These are phyloP conservation scores for Golubevia sp. DNA, from an alignment of 1,284 basidiomycete species.

Conservation along the genomic window DNA sequence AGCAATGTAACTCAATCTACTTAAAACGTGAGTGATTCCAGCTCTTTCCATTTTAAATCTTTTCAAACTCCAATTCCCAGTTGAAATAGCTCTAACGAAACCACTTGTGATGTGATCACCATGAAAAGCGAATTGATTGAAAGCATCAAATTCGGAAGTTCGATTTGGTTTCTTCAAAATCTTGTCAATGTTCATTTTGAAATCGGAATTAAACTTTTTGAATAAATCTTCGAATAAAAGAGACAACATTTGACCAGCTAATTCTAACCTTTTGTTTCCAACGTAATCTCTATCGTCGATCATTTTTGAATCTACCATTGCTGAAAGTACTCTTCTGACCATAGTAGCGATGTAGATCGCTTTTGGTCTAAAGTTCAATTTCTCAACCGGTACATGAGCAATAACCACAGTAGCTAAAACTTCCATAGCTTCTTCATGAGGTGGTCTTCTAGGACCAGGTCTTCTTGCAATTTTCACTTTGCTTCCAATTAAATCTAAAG, in stretches of 20 bases:
- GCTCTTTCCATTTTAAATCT: constrained; percentile 99
- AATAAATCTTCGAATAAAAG: constrained; percentile 97
- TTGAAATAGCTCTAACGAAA: constrained; percentile 96
- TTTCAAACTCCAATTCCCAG: constrained; percentile 98
- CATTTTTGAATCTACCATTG: constrained; percentile 48
- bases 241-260: constrained; percentile 90
- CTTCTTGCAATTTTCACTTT: constrained; percentile 49
- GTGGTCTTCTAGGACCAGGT: constrained; percentile 38
- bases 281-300: constrained; percentile 62
- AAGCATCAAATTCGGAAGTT: constrained; percentile 92
- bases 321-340: constrained; percentile 58
- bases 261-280: constrained; percentile 60
- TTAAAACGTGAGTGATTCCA: constrained; percentile 74
- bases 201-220: constrained; percentile 97
- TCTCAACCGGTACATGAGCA: constrained; percentile 57
- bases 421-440: constrained; percentile 54
- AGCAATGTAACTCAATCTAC: not conserved
- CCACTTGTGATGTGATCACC: constrained; percentile 91
- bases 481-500: constrained; percentile 54
- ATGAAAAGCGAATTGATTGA: constrained; percentile 85
- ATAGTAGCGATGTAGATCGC: constrained; percentile 60
- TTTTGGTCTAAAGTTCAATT: constrained; percentile 58
- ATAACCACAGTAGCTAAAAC: constrained; percentile 59
- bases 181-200: constrained; percentile 96
- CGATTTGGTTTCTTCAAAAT: constrained; percentile 95